phyloP scores from a whole-genome alignment of 495 filamentous ascomycete species.

The Penicillium fimorum region DNA sequence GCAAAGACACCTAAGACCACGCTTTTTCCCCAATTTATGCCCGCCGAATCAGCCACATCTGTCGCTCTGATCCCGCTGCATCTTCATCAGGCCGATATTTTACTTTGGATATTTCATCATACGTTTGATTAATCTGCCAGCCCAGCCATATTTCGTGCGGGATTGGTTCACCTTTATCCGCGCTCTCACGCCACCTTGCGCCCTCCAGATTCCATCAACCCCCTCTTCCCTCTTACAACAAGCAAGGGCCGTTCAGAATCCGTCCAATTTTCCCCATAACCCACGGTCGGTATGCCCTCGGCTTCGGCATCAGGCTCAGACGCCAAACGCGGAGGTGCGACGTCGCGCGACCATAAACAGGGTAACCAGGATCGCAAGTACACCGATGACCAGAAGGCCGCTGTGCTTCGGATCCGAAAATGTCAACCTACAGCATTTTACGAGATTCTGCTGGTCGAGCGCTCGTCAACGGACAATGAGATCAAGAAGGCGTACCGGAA shows the following conservation, averaged over 20 bases:
- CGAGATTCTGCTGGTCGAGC: conserved; percentile 80
- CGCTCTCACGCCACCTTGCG: conserved; percentile 23
- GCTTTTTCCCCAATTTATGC: conserved; percentile 19
- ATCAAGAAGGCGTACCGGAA: conserved; percentile 99
- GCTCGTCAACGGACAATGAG: conserved; percentile 71
- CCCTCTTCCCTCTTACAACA: conserved; percentile 10
- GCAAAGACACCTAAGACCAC: conserved; percentile 33
- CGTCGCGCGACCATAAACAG: conserved; percentile 84
- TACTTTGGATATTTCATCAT: not conserved
- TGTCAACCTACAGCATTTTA: conserved; percentile 89
- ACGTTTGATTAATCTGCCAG: conserved; percentile 10
- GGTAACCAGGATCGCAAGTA: conserved; percentile 88
- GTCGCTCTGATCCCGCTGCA: conserved; percentile 11
- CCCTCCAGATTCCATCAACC: conserved; percentile 1
- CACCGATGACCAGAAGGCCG: conserved; percentile 84
- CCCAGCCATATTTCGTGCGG: conserved; percentile 9
- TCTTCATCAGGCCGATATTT: conserved; percentile 11
- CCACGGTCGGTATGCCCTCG: conserved; percentile 61
- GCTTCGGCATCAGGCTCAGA: conserved; percentile 74
- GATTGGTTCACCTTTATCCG: conserved; percentile 22
- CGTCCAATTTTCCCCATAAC: not conserved
- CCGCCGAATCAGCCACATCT: conserved; percentile 17
- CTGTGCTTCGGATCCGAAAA: conserved; percentile 80
- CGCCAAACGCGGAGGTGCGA: conserved; percentile 58
- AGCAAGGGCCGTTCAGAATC: not conserved